Percentiles rank a stretch among this genome's conserved stretches.
Conservation (phyloP, 2,329 filamentous ascomycete species). For the Fusarium ambrosium region DNA sequence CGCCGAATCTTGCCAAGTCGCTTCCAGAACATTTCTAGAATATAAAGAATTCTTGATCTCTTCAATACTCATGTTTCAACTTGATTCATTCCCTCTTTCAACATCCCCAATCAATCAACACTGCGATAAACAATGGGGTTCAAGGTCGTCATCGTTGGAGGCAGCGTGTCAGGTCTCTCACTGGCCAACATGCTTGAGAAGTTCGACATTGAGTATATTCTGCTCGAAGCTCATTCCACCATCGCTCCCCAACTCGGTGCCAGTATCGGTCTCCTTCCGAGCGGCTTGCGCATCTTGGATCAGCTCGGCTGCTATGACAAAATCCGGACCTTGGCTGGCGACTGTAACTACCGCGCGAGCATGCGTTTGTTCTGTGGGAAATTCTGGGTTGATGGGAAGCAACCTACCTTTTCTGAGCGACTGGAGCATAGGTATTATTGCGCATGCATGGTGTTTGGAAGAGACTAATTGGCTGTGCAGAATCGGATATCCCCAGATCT, state of each 20-base stretch:
- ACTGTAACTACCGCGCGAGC: neutral
- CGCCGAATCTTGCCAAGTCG: too few species aligned
- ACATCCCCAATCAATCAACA: too few species aligned
- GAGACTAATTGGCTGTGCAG: conserved; percentile 5
- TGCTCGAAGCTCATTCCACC: conserved; percentile 59
- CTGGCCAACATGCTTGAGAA: conserved; percentile 28
- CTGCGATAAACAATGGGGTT: too few species aligned
- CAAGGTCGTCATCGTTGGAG: conserved; percentile 28
- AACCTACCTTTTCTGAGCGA: neutral
- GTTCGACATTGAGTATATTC: conserved; percentile 58
- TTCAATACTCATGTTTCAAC: too few species aligned
- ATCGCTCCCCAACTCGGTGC: conserved; percentile 63
- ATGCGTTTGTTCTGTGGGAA: neutral
- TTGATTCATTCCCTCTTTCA: too few species aligned
- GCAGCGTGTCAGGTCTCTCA: conserved; percentile 22
- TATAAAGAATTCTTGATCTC: too few species aligned
- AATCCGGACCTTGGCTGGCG: neutral
- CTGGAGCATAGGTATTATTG: neutral
- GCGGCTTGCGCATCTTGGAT: conserved; percentile 61
- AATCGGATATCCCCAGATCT: conserved; percentile 49
- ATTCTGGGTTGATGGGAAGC: neutral
- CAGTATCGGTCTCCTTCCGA: conserved; percentile 60
- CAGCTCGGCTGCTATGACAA: conserved; percentile 48
- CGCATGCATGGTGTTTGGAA: too few species aligned
- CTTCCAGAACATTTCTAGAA: too few species aligned